phyloP scores from a whole-genome alignment of 305 asterid species.

The Andrographis paniculata region DNA sequence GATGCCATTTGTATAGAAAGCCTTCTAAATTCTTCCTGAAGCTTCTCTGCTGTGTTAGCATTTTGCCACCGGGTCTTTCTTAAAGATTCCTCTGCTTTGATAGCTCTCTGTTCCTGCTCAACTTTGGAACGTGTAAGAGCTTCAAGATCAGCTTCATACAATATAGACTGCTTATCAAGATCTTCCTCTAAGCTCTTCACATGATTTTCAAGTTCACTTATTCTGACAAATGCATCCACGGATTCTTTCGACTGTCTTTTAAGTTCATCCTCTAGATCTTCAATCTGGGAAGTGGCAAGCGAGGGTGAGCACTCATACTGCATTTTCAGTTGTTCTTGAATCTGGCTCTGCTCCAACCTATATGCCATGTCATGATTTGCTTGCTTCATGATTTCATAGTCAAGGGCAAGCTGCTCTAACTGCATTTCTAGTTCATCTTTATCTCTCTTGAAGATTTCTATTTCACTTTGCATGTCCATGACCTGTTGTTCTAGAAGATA shows the following conservation, averaged over 20 bases:
- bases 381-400: slow-evolving; percentile 86
- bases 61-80: slow-evolving; percentile 67
- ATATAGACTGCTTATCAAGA: slow-evolving; percentile 55
- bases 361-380: slow-evolving; percentile 64
- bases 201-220: slow-evolving; percentile 44
- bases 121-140: slow-evolving; percentile 43
- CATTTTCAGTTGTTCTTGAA: slow-evolving; percentile 87
- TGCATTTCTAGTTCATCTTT: slow-evolving; percentile 81
- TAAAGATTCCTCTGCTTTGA: slow-evolving; percentile 67
- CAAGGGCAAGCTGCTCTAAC: slow-evolving; percentile 94
- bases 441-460: slow-evolving; percentile 64
- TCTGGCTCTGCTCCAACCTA: slow-evolving; percentile 76
- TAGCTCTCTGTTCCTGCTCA: slow-evolving; percentile 86
- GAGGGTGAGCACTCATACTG: slow-evolving; percentile 82
- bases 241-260: slow-evolving; percentile 24
- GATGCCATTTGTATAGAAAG: slow-evolving; percentile 82
- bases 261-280: slow-evolving; percentile 44
- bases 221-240: slow-evolving; percentile 18
- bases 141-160: slow-evolving; percentile 63
- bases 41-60: slow-evolving; percentile 71
- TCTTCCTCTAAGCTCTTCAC: slow-evolving; percentile 62
- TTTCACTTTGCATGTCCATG: slow-evolving; percentile 50
- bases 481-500: slow-evolving; percentile 53
- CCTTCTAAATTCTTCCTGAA: slow-evolving; percentile 68
- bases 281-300: slow-evolving; percentile 59